Evolutionary conservation across 2,329 filamentous ascomycete genomes (phyloP), one percentile per base, ranked within the genome.

Genomic region (Fusarium foetens): DNA sequence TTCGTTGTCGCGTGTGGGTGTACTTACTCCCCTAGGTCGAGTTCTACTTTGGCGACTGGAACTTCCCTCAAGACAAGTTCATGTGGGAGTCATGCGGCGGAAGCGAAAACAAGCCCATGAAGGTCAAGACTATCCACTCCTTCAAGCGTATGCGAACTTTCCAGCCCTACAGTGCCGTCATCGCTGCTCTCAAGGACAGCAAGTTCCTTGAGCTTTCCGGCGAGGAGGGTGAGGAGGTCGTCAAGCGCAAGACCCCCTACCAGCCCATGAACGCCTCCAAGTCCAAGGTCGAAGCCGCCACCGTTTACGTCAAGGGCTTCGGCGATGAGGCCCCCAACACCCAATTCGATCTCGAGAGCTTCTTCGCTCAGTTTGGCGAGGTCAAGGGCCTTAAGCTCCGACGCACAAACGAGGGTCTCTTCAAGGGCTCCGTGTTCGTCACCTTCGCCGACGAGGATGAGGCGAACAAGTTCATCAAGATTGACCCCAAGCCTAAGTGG

Each of bases 101-200:
- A 63, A 86, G 89, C 72, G 88, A 92, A 78, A 97, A 98, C 86
- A 92, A 93, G 81, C 88, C 95, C 46, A 91, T 99, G 41, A 86
- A 91, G 27, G 86, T 99, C 75, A 91, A 91, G 78, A 88, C 91
- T 69, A 90, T 99, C 74, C 90, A 91, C 86, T 91, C 86, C 57
- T 99, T 99, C 88, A 95, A 95, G 85, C 94, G 97, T 81, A 99
- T 99, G 97, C 92, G 91, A 75, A 93, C 92, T 77, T 99, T 98
- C 89, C 91, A 96, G 84, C 94, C 94, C 45, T 95, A 94, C 85
- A 90, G 89, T 62, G 92, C 93, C 63, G 89, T 99, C 46, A 91
- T 98, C 68, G 90, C 90, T 58, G 95, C 96, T 39, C 89, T 98
- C 58, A 93, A 92, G 81, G 89, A 93, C 27, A 96, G 93, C 84